Conservation (phyloP, 2,329 filamentous ascomycete genomes). For the Ambrosiella xylebori region DNA sequence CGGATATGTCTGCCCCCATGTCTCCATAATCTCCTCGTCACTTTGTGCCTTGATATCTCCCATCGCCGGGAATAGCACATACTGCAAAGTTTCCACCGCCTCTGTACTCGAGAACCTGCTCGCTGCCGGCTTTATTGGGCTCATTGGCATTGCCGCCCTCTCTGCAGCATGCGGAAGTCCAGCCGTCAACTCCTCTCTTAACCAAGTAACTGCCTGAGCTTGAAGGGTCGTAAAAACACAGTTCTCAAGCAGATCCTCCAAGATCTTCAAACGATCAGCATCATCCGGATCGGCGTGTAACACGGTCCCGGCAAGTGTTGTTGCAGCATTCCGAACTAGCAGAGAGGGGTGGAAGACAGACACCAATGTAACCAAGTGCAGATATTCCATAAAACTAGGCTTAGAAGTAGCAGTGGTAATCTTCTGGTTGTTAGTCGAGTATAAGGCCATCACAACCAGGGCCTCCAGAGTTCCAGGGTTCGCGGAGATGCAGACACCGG, state of each 20-base stretch:
- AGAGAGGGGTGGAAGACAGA: slow-evolving; percentile 39
- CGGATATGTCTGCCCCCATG: slow-evolving; percentile 33
- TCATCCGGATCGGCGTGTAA: slow-evolving; percentile 44
- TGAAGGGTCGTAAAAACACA: slow-evolving; percentile 46
- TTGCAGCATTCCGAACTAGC: slow-evolving; percentile 37
- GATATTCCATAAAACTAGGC: slow-evolving; percentile 39
- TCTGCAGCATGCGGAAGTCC: slow-evolving; percentile 9
- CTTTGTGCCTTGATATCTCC: slow-evolving; percentile 25
- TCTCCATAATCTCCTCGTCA: slow-evolving; percentile 29
- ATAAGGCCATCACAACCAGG: slow-evolving; percentile 41
- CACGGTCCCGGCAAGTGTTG: slow-evolving; percentile 33
- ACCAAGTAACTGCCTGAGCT: slow-evolving; percentile 44
- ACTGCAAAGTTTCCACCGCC: slow-evolving; percentile 42
- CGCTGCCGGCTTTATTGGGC: slow-evolving; percentile 13
- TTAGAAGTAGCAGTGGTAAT: slow-evolving; percentile 21
- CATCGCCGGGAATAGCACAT: slow-evolving; percentile 42
- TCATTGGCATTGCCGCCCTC: slow-evolving; percentile 20
- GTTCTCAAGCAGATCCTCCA: slow-evolving; percentile 48
- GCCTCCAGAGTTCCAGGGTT: slow-evolving; percentile 41
- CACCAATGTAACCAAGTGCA: slow-evolving; percentile 40
- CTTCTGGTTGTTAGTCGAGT: slow-evolving; percentile 34
- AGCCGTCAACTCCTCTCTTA: slow-evolving; percentile 42
- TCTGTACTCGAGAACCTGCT: slow-evolving; percentile 33
- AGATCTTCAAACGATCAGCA: slow-evolving; percentile 39
- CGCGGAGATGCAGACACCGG: slow-evolving; percentile 30